phyloP scores from a whole-genome alignment of 116 monocot species.

The Phalaenopsis hybrid region DNA sequence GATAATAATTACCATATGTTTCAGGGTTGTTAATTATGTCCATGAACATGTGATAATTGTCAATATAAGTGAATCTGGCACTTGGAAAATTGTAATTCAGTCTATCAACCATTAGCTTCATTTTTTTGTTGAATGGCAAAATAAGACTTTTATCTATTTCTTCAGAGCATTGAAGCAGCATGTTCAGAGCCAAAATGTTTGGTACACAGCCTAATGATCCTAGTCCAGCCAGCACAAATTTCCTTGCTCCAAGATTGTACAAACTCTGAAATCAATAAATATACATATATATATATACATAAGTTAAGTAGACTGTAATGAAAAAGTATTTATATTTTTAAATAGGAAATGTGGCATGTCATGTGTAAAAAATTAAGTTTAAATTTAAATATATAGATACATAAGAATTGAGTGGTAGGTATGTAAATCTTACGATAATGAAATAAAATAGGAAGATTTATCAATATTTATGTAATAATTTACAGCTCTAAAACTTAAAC shows the following conservation, averaged over 20 bases:
- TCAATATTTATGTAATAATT: too few species aligned
- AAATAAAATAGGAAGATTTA: too few species aligned
- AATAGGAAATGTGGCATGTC: too few species aligned
- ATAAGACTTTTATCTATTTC: constrained; percentile 50
- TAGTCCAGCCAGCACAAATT: constrained; percentile 52
- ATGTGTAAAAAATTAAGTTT: too few species aligned
- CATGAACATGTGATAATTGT: constrained; percentile 55
- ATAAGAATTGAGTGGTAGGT: too few species aligned
- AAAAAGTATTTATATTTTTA: too few species aligned
- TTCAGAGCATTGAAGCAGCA: constrained; percentile 27
- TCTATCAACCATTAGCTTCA: constrained; percentile 30
- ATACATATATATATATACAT: too few species aligned
- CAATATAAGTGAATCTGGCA: constrained; percentile 55
- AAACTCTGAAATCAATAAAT: constrained; percentile 53
- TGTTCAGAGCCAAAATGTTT: constrained; percentile 51
- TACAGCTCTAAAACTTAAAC: too few species aligned
- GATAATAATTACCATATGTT: constrained; percentile 34
- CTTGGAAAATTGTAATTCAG: constrained; percentile 60
- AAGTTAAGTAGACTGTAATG: too few species aligned
- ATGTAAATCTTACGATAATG: too few species aligned
- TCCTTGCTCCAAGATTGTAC: constrained; percentile 75
- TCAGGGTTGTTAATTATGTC: constrained; percentile 42
- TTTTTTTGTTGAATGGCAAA: constrained; percentile 58
- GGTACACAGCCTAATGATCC: constrained; percentile 77
- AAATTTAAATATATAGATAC: too few species aligned